phyloP scores from a whole-genome alignment of 805 yeast genomes.

The Metschnikowia matae region DNA sequence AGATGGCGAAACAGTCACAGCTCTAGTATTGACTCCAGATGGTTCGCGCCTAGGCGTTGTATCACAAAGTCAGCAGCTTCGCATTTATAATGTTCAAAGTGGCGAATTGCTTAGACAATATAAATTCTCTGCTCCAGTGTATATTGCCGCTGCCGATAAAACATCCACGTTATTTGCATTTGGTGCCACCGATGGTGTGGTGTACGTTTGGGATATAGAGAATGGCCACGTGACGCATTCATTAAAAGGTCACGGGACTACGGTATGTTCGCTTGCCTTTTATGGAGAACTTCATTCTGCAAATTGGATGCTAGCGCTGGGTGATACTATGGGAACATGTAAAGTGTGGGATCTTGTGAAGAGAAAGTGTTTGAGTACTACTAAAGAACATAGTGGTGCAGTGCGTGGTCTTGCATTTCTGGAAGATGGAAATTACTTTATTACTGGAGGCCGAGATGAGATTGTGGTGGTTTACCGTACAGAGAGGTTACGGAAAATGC shows the following conservation, averaged over 20 bases:
- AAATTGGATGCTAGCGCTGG: constrained; percentile 76
- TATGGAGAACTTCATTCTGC: constrained; percentile 64
- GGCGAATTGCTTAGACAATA: constrained; percentile 43
- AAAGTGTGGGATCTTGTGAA: constrained; percentile 66
- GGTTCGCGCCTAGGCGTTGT: constrained; percentile 65
- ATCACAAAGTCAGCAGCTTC: constrained; percentile 79
- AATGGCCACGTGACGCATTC: constrained; percentile 87
- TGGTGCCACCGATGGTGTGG: constrained; percentile 93
- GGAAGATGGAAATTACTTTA: constrained; percentile 47
- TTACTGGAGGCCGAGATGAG: constrained; percentile 90
- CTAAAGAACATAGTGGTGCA: constrained; percentile 75
- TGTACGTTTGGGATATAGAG: constrained; percentile 87
- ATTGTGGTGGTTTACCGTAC: constrained; percentile 59
- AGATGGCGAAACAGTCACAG: constrained; percentile 78
- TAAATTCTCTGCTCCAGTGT: constrained; percentile 75
- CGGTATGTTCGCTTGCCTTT: constrained; percentile 70
- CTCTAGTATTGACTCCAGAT: constrained; percentile 72
- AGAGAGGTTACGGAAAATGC: constrained; percentile 45
- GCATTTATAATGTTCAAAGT: constrained; percentile 51
- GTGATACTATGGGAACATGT: constrained; percentile 55
- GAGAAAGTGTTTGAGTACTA: constrained; percentile 59
- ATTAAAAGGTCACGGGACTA: constrained; percentile 89
- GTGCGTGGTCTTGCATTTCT: constrained; percentile 79
- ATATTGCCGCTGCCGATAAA: constrained; percentile 68
- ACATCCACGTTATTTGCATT: constrained; percentile 86